phyloP scores from a whole-genome alignment of 2,329 filamentous ascomycete genomes.

The Aplosporella prunicola region DNA sequence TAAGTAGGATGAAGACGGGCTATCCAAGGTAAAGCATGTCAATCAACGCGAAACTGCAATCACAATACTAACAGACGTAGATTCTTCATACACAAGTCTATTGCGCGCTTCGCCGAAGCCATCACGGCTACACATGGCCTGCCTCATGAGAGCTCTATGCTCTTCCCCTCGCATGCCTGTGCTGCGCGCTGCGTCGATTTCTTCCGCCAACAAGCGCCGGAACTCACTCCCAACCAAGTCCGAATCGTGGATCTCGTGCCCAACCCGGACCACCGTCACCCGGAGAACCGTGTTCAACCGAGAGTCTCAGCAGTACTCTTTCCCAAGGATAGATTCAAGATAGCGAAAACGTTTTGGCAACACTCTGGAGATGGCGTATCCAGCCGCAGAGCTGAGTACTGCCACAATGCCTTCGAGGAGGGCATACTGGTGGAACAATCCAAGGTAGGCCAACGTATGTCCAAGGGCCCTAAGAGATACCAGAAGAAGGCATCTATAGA shows the following conservation, averaged over 20 bases:
- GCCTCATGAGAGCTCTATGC: conserved; percentile 59
- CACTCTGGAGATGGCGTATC: conserved; percentile 90
- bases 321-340: conserved; percentile 53
- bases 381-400: conserved; percentile 85
- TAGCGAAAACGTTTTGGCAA: conserved; percentile 96
- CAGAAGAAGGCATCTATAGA: conserved; percentile 53
- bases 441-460: conserved; percentile 30
- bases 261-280: conserved; percentile 44
- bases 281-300: conserved; percentile 36
- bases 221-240: conserved; percentile 41
- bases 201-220: conserved; percentile 50
- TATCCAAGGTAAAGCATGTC: conserved; percentile 63
- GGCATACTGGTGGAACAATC: conserved; percentile 50
- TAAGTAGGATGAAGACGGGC: conserved; percentile 74
- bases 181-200: conserved; percentile 70
- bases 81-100: conserved; percentile 85
- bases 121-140: conserved; percentile 57
- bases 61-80: conserved; percentile 33
- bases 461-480: conserved; percentile 72
- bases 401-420: conserved; percentile 62
- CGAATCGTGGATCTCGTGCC: conserved; percentile 55
- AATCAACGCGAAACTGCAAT: neutral
- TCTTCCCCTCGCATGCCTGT: conserved; percentile 65
- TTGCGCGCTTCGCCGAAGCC: conserved; percentile 61
- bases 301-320: conserved; percentile 54